Conservation (phyloP, 768 basidiomycete species). For the Agaricus sinodeliciosus region DNA sequence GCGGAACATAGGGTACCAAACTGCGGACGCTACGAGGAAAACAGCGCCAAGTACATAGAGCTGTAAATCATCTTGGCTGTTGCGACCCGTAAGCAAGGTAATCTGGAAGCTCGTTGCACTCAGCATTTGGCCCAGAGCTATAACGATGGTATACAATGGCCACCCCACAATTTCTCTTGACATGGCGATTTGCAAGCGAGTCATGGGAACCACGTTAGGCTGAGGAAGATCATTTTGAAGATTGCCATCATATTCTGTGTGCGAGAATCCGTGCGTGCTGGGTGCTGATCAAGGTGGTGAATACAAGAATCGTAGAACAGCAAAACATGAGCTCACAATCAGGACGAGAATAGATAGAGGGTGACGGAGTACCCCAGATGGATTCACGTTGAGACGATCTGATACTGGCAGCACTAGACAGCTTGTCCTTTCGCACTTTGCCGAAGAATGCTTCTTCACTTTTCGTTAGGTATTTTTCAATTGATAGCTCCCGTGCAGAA, state of each 20-base stretch:
- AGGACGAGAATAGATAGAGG: constrained; percentile 65
- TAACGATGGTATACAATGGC: constrained; percentile 89
- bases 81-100: constrained; percentile 81
- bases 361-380: constrained; percentile 67
- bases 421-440: constrained; percentile 81
- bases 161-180: constrained; percentile 75
- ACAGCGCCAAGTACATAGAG: constrained; percentile 88
- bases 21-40: constrained; percentile 77
- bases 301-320: background rate
- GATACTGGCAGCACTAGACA: constrained; percentile 75
- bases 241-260: constrained; percentile 37
- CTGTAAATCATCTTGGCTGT: constrained; percentile 73
- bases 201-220: constrained; percentile 72
- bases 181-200: constrained; percentile 77
- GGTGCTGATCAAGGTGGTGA: constrained; percentile 28
- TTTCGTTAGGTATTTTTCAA: constrained; percentile 85
- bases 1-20: constrained; percentile 90
- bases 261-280: constrained; percentile 42
- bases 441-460: constrained; percentile 93
- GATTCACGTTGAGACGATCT: constrained; percentile 78
- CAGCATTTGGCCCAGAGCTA: constrained; percentile 86
- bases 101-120: constrained; percentile 94
- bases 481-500: constrained; percentile 86
- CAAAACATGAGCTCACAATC: constrained; percentile 46
- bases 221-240: constrained; percentile 42